phyloP scores from a whole-genome alignment of 148 eudicot genomes.

The Simmondsia chinensis region DNA sequence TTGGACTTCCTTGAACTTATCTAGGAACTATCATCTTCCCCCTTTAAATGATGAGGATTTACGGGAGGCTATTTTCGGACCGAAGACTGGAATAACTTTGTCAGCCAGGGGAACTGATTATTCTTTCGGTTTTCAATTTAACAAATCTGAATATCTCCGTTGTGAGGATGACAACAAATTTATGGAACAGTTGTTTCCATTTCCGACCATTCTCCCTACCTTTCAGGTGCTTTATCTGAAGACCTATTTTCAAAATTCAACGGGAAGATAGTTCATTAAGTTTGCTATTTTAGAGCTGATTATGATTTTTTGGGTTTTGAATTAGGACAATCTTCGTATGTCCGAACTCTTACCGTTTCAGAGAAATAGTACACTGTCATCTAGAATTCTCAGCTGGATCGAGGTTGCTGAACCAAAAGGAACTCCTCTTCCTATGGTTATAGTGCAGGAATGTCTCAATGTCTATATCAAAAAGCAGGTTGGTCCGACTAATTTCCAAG shows the following conservation, averaged over 20 bases:
- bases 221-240: constrained; percentile 40
- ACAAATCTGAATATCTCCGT: constrained; percentile 46
- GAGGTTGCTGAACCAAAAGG: constrained; percentile 49
- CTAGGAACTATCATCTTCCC: constrained; percentile 51
- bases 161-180: constrained; percentile 37
- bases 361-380: constrained; percentile 71
- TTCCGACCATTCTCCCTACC: constrained; percentile 84
- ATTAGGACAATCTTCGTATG: constrained; percentile 64
- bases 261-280: not conserved
- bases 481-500: constrained; percentile 1
- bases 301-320: constrained; percentile 21
- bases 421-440: constrained; percentile 62
- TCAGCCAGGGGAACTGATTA: constrained; percentile 38
- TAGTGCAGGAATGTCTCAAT: constrained; percentile 83
- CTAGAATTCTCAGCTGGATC: constrained; percentile 76
- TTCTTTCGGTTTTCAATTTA: constrained; percentile 58
- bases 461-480: constrained; percentile 87
- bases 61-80: constrained; percentile 44
- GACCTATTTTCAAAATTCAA: not conserved
- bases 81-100: constrained; percentile 12
- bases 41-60: constrained; percentile 77
- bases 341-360: constrained; percentile 85
- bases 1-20: constrained; percentile 51
- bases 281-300: too few species aligned
- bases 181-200: constrained; percentile 60